phyloP scores from a whole-genome alignment of 1,284 basidiomycete species.

The Cryptococcus sp. region DNA sequence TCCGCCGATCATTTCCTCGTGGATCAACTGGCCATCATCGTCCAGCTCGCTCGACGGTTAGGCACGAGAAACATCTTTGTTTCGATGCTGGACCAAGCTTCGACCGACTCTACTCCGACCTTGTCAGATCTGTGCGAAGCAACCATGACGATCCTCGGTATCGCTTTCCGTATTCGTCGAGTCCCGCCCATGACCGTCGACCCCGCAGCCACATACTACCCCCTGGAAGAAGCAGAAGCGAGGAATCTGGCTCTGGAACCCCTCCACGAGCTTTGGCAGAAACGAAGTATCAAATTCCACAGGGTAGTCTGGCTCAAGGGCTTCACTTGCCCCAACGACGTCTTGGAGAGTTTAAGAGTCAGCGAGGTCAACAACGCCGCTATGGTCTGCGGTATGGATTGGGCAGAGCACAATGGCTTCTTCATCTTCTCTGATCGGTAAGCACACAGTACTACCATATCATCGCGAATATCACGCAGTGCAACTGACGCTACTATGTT shows the following conservation, averaged over 20 bases:
- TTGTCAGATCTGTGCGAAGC: conserved; percentile 89
- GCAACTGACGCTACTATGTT: neutral
- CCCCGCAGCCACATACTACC: conserved; percentile 84
- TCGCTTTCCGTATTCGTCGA: conserved; percentile 83
- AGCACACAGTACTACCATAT: conserved; percentile 25
- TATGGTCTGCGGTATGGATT: conserved; percentile 98
- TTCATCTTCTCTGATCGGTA: conserved; percentile 95
- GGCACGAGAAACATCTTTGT: conserved; percentile 88
- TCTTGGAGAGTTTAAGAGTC: conserved; percentile 87
- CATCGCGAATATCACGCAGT: neutral
- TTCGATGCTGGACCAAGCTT: conserved; percentile 92
- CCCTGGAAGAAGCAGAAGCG: conserved; percentile 86
- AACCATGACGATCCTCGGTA: conserved; percentile 82
- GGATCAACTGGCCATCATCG: conserved; percentile 92
- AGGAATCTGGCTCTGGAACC: conserved; percentile 89
- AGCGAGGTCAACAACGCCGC: conserved; percentile 85
- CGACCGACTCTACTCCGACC: conserved; percentile 87
- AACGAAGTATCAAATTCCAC: conserved; percentile 76
- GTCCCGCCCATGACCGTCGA: conserved; percentile 87
- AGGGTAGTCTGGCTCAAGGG: conserved; percentile 95
- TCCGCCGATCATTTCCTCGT: conserved; percentile 96
- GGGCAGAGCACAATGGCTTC: conserved; percentile 93
- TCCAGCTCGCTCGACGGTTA: conserved; percentile 84
- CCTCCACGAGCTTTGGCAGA: conserved; percentile 74
- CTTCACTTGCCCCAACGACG: conserved; percentile 94